phyloP scores from a whole-genome alignment of 108 stramenopile genomes.

The Thalassiosira profunda region DNA sequence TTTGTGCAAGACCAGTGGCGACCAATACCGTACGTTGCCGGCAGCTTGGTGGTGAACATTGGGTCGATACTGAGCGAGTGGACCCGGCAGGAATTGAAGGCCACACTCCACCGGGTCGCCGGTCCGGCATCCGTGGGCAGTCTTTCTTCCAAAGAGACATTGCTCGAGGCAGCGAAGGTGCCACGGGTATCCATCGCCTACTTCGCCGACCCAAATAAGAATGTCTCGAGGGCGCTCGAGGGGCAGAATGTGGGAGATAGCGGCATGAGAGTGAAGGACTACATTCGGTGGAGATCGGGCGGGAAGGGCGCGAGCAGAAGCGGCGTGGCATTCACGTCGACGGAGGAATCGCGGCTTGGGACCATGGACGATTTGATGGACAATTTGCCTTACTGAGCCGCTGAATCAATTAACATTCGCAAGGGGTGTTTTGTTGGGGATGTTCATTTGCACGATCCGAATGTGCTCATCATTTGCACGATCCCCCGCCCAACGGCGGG shows the following conservation, averaged over 20 bases:
- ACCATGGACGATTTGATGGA: neutral
- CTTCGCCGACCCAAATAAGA: constrained; percentile 71
- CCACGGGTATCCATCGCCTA: constrained; percentile 65
- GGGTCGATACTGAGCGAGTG: constrained; percentile 63
- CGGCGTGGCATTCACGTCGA: constrained; percentile 60
- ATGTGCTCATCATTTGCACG: constrained; percentile 25
- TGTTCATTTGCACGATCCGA: neutral
- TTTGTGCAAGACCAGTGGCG: constrained; percentile 52
- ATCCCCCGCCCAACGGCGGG: constrained; percentile 34
- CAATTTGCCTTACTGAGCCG: too few relatives aligned
- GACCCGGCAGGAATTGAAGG: constrained; percentile 54
- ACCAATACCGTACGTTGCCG: constrained; percentile 60
- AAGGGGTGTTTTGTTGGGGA: too few relatives aligned
- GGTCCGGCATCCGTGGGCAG: constrained; percentile 40
- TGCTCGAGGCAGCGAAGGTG: constrained; percentile 22
- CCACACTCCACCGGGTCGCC: constrained; percentile 79
- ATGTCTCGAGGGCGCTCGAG: constrained; percentile 33
- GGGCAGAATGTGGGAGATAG: neutral
- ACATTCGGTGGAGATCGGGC: constrained; percentile 69
- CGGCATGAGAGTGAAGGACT: constrained; percentile 58
- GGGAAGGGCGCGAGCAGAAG: constrained; percentile 46
- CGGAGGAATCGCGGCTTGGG: constrained; percentile 23
- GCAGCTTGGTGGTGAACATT: constrained; percentile 67
- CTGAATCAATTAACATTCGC: too few relatives aligned
- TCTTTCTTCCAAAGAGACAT: constrained; percentile 1